These are phyloP conservation scores for Solanum peruvianum DNA, from an alignment of 257 asterid genomes.

Conservation along the genomic window DNA sequence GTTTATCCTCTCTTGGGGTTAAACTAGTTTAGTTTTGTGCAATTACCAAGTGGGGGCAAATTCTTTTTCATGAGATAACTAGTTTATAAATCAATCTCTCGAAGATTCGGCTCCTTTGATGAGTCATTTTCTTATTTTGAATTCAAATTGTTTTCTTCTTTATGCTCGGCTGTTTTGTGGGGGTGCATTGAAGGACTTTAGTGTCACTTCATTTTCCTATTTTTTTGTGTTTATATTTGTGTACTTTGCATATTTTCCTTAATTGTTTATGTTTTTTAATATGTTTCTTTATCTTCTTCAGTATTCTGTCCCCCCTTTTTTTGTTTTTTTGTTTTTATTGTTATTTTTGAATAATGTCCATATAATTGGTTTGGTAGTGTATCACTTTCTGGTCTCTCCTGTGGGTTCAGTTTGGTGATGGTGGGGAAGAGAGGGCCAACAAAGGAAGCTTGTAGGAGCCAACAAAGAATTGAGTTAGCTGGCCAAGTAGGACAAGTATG, in stretches of 20 bases:
- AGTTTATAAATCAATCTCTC: not conserved
- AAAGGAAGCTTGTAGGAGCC: not conserved
- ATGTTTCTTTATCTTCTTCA: not conserved
- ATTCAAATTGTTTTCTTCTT: not conserved
- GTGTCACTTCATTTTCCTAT: not conserved
- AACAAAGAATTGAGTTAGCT: not conserved
- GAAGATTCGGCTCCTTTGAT: not conserved
- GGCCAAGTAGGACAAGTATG: not conserved
- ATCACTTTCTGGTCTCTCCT: not conserved
- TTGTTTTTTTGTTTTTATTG: not conserved
- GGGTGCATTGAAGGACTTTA: not conserved
- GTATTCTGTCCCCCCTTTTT: not conserved
- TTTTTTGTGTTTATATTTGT: not conserved
- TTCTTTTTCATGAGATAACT: not conserved
- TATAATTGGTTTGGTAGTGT: not conserved
- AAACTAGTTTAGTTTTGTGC: not conserved
- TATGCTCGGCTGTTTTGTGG: not conserved
- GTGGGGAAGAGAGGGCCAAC: not conserved
- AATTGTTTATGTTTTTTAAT: not conserved
- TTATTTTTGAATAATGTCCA: not conserved
- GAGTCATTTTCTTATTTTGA: not conserved
- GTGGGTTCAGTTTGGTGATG: not conserved
- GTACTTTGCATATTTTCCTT: not conserved
- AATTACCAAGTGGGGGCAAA: not conserved
- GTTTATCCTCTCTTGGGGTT: not conserved